phyloP scores from a whole-genome alignment of 2,329 filamentous ascomycete species.

The Arthrobotrys musiformis region DNA sequence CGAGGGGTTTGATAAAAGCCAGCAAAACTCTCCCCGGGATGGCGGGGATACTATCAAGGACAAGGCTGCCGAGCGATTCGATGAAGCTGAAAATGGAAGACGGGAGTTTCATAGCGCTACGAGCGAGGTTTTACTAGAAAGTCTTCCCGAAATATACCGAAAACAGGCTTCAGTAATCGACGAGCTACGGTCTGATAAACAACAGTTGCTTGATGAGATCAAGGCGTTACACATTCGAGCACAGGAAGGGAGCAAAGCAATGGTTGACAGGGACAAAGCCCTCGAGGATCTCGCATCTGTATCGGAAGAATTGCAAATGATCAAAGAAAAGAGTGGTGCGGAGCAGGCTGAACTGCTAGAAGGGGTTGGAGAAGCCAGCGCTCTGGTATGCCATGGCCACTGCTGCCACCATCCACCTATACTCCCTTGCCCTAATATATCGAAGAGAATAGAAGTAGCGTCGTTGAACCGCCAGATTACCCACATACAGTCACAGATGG shows the following conservation, averaged over 20 bases:
- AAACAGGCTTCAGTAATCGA: constrained; percentile 49
- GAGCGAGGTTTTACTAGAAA: constrained; percentile 27
- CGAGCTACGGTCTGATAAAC: constrained; percentile 33
- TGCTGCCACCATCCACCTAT: not conserved
- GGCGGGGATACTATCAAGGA: not conserved
- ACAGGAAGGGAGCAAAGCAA: constrained; percentile 30
- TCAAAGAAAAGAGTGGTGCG: constrained; percentile 23
- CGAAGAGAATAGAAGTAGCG: constrained; percentile 36
- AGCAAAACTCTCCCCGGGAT: not conserved
- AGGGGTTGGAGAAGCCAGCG: constrained; percentile 34
- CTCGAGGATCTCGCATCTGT: constrained; percentile 43
- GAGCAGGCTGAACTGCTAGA: constrained; percentile 43
- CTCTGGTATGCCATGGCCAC: constrained; percentile 28
- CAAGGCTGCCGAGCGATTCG: not conserved
- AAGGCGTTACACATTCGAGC: not conserved
- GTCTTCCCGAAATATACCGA: constrained; percentile 49
- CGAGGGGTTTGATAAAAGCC: not conserved
- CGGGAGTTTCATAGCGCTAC: not conserved
- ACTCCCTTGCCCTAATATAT: not conserved
- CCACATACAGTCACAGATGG: constrained; percentile 34
- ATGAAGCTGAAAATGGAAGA: constrained; percentile 41
- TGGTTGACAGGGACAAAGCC: constrained; percentile 45
- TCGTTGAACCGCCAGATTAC: constrained; percentile 37
- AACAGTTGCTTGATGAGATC: constrained; percentile 38
- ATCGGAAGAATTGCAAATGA: constrained; percentile 24